A percentile compares a stretch with the other conserved stretches of the same genome.
Evolutionary conservation across 2,329 filamentous ascomycete species (phyloP).

Genomic region (Bisporella sp.): DNA sequence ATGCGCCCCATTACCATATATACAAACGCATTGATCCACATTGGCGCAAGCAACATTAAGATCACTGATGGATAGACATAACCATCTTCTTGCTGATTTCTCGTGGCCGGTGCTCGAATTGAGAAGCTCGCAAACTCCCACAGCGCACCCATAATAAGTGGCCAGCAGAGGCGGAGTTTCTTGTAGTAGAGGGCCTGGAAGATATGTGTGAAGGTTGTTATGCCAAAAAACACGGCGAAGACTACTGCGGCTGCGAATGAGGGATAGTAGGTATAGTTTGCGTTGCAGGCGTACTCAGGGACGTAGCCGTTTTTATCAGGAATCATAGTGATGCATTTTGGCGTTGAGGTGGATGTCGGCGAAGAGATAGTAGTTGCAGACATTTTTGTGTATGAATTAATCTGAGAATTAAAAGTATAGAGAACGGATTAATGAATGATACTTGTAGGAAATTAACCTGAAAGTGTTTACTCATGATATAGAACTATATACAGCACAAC

Average conservation of each 20-base stretch:
- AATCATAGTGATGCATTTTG: neutral
- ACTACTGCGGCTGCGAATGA: conserved; percentile 30
- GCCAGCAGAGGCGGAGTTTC: conserved; percentile 32
- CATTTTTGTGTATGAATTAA: no score
- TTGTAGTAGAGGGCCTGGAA: conserved; percentile 29
- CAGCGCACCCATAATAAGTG: conserved; percentile 35
- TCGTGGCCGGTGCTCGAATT: conserved; percentile 33
- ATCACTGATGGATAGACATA: conserved; percentile 31
- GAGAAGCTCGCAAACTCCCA: conserved; percentile 38
- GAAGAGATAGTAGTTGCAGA: no score
- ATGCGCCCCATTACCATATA: conserved; percentile 29
- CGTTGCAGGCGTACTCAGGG: conserved; percentile 29
- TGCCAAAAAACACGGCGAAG: conserved; percentile 30
- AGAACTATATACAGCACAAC: no score
- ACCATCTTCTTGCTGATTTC: conserved; percentile 29
- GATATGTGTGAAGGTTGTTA: conserved; percentile 26
- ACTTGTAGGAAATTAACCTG: no score
- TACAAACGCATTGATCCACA: conserved; percentile 28
- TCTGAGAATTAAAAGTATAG: no score
- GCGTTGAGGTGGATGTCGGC: neutral
- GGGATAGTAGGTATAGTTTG: conserved; percentile 31
- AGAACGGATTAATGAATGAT: no score
- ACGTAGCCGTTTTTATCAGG: conserved; percentile 13
- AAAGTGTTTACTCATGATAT: no score
- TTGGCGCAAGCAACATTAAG: conserved; percentile 33